Evolutionary conservation across 164 flowering plant genomes (phyloP).

Genomic region (Tinospora cordifolia): DNA sequence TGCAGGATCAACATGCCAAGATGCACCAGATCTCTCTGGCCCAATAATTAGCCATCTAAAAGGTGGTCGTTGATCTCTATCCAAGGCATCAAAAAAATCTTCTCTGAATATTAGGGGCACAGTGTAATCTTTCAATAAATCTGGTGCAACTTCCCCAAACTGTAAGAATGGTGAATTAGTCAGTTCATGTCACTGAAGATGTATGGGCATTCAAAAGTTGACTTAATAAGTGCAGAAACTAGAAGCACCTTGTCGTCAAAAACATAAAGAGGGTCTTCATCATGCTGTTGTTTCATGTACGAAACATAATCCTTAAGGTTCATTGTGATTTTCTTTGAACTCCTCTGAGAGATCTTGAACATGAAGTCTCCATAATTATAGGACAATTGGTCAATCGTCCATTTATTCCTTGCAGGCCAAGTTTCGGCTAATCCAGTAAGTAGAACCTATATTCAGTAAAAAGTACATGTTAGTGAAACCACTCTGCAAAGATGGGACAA

Average conservation of each 20-base stretch:
- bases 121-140: slow-evolving; percentile 68
- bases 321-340: slow-evolving; percentile 57
- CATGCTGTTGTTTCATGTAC: slow-evolving; percentile 78
- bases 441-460: slow-evolving; percentile 44
- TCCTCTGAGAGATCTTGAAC: slow-evolving; percentile 78
- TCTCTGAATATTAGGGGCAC: slow-evolving; percentile 86
- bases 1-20: slow-evolving; percentile 99
- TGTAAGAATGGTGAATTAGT: slow-evolving; percentile 20
- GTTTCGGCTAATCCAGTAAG: slow-evolving; percentile 61
- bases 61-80: slow-evolving; percentile 65
- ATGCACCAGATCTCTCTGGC: slow-evolving; percentile 98
- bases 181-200: slow-evolving; percentile 7
- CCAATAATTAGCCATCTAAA: slow-evolving; percentile 96
- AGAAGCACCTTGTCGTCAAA: slow-evolving; percentile 79
- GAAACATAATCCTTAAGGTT: slow-evolving; percentile 78
- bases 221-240: not conserved
- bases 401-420: slow-evolving; percentile 77
- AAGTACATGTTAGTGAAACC: not conserved
- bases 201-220: not conserved
- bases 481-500: not conserved
- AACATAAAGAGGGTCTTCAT: slow-evolving; percentile 92
- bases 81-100: slow-evolving; percentile 74
- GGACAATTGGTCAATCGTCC: slow-evolving; percentile 61
- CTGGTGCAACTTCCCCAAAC: slow-evolving; percentile 89
- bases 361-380: slow-evolving; percentile 58